Percentiles rank a stretch among this genome's conserved stretches.
phyloP scores from a whole-genome alignment of 306 rosid genomes.

The Pyrus communis region DNA sequence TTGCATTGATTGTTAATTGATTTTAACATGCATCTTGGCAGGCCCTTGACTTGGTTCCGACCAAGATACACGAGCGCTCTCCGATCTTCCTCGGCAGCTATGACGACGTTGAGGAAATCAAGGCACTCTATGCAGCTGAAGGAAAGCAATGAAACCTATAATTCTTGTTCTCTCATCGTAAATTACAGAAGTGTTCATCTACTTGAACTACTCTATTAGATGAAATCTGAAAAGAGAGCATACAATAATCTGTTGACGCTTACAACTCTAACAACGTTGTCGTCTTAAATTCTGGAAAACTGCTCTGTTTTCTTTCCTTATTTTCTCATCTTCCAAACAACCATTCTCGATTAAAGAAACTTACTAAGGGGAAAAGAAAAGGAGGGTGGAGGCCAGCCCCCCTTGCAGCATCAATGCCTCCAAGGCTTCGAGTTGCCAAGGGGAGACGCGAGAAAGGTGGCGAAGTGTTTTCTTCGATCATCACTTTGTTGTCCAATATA shows the following conservation, averaged over 20 bases:
- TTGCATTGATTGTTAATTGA: background rate
- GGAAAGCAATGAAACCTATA: constrained; percentile 18
- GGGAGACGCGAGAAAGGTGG: background rate
- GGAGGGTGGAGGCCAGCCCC: background rate
- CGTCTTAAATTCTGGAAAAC: background rate
- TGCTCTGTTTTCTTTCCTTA: background rate
- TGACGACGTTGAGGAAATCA: constrained; percentile 85
- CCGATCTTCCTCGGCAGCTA: constrained; percentile 87
- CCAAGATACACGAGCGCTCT: constrained; percentile 68
- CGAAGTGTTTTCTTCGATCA: no score
- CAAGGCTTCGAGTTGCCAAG: background rate
- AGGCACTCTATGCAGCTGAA: constrained; percentile 64
- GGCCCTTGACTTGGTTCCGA: constrained; percentile 84
- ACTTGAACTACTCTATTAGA: background rate
- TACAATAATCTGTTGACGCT: background rate
- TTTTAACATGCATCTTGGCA: constrained; percentile 18
- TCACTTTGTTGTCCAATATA: background rate
- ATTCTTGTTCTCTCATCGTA: background rate
- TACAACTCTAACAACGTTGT: background rate
- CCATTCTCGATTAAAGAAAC: background rate
- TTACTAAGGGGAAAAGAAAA: background rate
- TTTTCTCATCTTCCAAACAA: background rate
- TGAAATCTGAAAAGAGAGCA: background rate
- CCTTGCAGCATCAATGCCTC: background rate
- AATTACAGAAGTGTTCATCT: background rate